Percentiles rank a stretch among this genome's conserved stretches.
Conservation (phyloP, 441 rosid species). For the Corymbia citriodora region DNA sequence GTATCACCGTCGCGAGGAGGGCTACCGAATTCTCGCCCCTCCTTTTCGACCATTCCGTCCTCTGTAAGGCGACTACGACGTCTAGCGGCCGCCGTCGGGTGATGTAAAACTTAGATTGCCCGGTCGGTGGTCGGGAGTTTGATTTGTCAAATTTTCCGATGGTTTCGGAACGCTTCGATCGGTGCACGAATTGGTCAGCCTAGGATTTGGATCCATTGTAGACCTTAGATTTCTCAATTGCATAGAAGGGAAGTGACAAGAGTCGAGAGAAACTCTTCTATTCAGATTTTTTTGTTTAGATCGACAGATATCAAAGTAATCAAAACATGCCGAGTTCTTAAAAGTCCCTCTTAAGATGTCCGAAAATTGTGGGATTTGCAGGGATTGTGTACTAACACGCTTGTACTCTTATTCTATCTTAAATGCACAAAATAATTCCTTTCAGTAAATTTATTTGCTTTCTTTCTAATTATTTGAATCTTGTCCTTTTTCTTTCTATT, state of each 20-base stretch:
- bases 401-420: not conserved
- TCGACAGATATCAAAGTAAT: not conserved
- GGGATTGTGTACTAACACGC: not conserved
- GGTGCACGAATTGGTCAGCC: rapidly evolving
- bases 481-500: not conserved
- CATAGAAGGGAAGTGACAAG: rapidly evolving
- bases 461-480: not conserved
- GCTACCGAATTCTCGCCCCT: not conserved
- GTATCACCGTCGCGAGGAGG: not conserved
- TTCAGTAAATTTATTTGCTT: not conserved
- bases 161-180: rapidly evolving
- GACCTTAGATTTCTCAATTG: not conserved
- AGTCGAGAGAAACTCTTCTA: not conserved
- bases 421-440: not conserved
- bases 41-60: not conserved
- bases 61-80: too few relatives aligned
- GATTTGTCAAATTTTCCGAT: not conserved
- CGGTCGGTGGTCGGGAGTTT: rapidly evolving
- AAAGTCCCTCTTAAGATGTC: not conserved
- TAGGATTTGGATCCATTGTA: not conserved
- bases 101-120: rapidly evolving
- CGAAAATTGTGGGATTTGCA: not conserved
- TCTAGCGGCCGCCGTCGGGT: not conserved
- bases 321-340: not conserved
- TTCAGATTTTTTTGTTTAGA: not conserved